phyloP scores from a whole-genome alignment of 805 yeast genomes.

The Yueomyces sinensis region DNA sequence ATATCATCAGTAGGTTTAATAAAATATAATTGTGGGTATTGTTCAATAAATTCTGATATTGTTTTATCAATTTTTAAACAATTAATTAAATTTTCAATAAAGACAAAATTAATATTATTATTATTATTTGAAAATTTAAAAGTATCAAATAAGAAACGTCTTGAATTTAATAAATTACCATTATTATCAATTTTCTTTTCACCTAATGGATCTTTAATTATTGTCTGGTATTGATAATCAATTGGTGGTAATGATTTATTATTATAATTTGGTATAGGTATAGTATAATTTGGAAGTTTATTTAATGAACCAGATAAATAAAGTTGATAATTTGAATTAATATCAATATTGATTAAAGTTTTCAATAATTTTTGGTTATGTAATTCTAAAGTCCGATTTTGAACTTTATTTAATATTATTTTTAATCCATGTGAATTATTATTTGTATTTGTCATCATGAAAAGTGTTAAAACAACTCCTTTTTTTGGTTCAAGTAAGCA shows the following conservation, averaged over 20 bases:
- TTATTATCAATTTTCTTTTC: conserved; percentile 30
- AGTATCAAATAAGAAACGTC: conserved; percentile 28
- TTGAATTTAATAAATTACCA: conserved; percentile 28
- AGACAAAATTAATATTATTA: conserved; percentile 26
- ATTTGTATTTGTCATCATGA: no score
- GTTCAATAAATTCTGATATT: conserved; percentile 33
- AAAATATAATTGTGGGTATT: conserved; percentile 23
- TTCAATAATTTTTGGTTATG: no score
- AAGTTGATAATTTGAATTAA: no score
- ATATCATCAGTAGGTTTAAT: conserved; percentile 25
- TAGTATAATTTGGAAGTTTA: conserved; percentile 9
- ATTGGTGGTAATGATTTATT: conserved; percentile 1
- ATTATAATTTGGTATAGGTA: conserved; percentile 9
- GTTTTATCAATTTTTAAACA: conserved; percentile 29
- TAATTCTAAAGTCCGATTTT: no score
- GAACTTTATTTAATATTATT: no score
- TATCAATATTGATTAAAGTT: no score
- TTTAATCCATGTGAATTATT: no score
- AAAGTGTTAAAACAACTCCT: no score
- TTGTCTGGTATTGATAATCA: conserved; percentile 7
- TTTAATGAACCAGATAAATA: conserved; percentile 10
- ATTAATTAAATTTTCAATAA: conserved; percentile 24
- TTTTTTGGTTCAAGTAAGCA: no score
- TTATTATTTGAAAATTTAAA: conserved; percentile 27
- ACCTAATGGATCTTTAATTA: conserved; percentile 30